Evolutionary conservation across 148 eudicot genomes (phyloP).

Genomic region (Rhododendron ovatum): DNA sequence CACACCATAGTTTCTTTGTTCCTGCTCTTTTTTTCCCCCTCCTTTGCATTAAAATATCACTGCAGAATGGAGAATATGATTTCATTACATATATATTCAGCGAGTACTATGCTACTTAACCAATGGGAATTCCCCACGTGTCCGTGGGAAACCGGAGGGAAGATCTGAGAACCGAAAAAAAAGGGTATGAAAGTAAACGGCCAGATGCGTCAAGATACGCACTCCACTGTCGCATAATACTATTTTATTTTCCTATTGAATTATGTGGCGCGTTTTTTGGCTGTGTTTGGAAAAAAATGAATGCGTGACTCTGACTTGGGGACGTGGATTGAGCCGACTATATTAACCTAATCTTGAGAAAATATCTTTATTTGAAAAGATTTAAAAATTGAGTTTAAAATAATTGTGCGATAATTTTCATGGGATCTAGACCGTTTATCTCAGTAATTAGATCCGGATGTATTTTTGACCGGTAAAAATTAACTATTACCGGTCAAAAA

Average conservation of each 20-base stretch:
- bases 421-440: too few species aligned
- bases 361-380: background rate
- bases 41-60: background rate
- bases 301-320: background rate
- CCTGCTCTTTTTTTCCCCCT: background rate
- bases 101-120: background rate
- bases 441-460: too few species aligned
- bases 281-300: background rate
- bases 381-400: too few species aligned
- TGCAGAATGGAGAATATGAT: too few species aligned
- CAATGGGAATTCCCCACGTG: background rate
- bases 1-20: too few species aligned
- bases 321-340: background rate
- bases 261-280: background rate
- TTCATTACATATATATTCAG: background rate
- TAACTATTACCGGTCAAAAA: too few species aligned
- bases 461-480: too few species aligned
- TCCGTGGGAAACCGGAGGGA: background rate
- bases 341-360: background rate
- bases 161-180: background rate
- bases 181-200: background rate
- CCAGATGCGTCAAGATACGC: too few species aligned
- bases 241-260: background rate
- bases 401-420: background rate
- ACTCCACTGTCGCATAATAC: background rate